Evolutionary conservation across 2,329 filamentous ascomycete genomes (phyloP), one percentile per base, ranked within the genome.

Genomic region (Penicillium sp.): DNA sequence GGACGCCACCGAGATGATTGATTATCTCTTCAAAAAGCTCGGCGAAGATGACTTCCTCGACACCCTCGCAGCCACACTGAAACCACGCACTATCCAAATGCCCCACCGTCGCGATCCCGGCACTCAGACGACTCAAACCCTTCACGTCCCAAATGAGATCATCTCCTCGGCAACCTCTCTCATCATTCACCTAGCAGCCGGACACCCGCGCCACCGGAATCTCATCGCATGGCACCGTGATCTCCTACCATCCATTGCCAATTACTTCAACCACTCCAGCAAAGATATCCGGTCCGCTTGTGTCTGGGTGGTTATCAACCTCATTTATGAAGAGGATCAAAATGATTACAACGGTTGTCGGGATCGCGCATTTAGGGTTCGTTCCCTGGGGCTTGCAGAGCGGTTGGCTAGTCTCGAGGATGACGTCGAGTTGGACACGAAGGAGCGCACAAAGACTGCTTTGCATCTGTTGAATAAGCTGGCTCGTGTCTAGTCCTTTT

Each of bases 151-250:
- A 8, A 64, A 65, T 19, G 87, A 89, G 68, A 87, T 96, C 54
- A 79, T 96, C 43, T 80, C 82, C 60, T 80, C 88, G 2, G 86
- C 92, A 10, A 82, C 89, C 25, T 93, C 84, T 65, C 84, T 96
- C 49, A 77, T 97, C 41, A 86, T 93, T 12, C 90, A 97, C 72
- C 83, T 97, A 60, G 89, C 90, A 14, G 92, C 91, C 9, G 89
- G 89, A 56, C 77, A 84, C 11, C 83, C 89, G 3, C 80, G 81
- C 27, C 89, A 96, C 69, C 83, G 89, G 47, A 84, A 91, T 63
- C 73, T 89, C 13, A 77, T 95, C 10, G 82, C 95, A 44, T 78
- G 83, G 3, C 90, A 96, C 68, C 86, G 82, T 2, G 80, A 86
- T 11, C 75, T 97, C 4, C 77, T 97, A 52, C 83, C 80, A 60